Base-by-base conservation (phyloP, 345 rosid species). In the Citrus cavaleriei region DNA sequence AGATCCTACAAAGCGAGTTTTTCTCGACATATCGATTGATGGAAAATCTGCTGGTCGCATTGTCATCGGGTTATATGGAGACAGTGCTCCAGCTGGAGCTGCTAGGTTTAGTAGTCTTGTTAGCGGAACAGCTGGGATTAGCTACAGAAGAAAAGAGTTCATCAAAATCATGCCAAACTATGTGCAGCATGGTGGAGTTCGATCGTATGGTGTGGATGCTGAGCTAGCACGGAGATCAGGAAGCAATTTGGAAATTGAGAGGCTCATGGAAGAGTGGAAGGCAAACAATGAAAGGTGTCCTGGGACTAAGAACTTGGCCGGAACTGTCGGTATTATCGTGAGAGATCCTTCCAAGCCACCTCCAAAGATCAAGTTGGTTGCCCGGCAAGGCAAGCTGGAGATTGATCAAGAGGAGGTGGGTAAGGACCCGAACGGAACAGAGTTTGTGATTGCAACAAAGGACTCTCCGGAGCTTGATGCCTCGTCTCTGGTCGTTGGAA, bases 71-170 rank as follows among this genome's bases (percentile, higher is more conserved):
- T 75, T 95, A 65, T 89, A 87, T 58, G 93, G 81, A 35, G 87
- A 90, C 28, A 86, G 85, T 76, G 90, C 82, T 4, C 95, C 97
- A 4, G 85, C 85, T 3, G 98, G 95, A 71, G 90, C 89, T 18
- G 88, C 87, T 1, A 85, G 95, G 81, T 93, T 95, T 76, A 81
- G 81, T 57, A 88, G 84, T 34, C 90, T 95, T 9, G 94, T 89
- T 0, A 89, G 91, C 67, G 99, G 99, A 58, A 84, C 90, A 59
- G 94, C 97, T 1, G 98, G 99, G 10, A 81, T 93, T 18, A 93
- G 93, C 80, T 95, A 93, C 87, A 88, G 95, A 79, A 91, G 95
- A 80, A 95, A 93, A 84, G 98, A 93, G 85, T 95, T 95, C 79
- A 68, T 86, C 37, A 95, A 90, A 74, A 92, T 95, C 73, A 89